phyloP scores from a whole-genome alignment of 441 rosid genomes.

The Populus hybrid region DNA sequence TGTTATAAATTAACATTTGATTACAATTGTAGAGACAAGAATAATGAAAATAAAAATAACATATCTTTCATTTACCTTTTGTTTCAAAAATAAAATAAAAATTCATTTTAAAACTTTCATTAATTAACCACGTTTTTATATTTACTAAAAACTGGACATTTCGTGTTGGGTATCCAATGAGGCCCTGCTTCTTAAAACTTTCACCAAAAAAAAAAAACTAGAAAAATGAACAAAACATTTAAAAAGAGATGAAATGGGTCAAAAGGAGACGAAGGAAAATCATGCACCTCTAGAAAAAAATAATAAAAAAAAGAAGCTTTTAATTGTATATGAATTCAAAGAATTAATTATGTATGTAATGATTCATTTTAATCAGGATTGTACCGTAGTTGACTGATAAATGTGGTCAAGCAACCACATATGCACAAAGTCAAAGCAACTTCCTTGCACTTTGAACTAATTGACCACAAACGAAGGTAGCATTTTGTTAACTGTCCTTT shows the following conservation, averaged over 20 bases:
- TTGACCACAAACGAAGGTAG: background rate
- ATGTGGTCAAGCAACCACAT: background rate
- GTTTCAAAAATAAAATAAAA: too few relatives aligned
- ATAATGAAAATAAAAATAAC: too few relatives aligned
- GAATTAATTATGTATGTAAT: background rate
- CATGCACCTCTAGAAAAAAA: background rate
- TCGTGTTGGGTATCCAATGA: background rate
- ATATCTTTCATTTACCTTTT: too few relatives aligned
- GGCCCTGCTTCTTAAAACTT: background rate
- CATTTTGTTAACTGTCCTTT: too few relatives aligned
- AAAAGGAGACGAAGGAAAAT: background rate
- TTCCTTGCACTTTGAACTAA: constrained; percentile 4
- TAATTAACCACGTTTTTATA: too few relatives aligned
- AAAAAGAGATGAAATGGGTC: background rate
- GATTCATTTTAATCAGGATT: background rate
- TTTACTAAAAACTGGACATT: too few relatives aligned
- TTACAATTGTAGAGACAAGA: too few relatives aligned
- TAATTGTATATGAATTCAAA: too few relatives aligned
- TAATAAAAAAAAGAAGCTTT: too few relatives aligned
- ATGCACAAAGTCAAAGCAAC: constrained; percentile 11
- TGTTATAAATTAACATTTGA: too few relatives aligned
- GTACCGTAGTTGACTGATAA: background rate
- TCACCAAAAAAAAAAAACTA: background rate
- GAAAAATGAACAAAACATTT: too few relatives aligned
- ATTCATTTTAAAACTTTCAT: too few relatives aligned